phyloP scores from a whole-genome alignment of 148 eudicot species.

The Cornus kousa region DNA sequence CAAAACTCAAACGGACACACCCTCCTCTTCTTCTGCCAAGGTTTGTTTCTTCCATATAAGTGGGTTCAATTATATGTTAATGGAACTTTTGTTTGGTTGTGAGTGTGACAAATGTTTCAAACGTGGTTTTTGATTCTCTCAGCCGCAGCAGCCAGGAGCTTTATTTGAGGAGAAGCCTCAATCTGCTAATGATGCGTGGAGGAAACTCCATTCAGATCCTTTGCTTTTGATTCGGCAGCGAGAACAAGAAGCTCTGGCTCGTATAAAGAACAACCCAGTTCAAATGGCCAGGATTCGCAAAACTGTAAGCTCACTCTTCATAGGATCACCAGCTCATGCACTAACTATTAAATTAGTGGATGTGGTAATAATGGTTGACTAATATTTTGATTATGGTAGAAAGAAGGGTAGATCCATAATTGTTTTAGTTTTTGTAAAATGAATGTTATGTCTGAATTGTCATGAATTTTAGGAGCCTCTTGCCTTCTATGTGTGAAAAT shows the following conservation, averaged over 20 bases:
- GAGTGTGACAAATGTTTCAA: neutral
- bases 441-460: neutral
- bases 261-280: slow-evolving; percentile 86
- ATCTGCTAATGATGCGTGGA: slow-evolving; percentile 97
- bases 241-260: slow-evolving; percentile 93
- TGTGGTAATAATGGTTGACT: neutral
- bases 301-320: slow-evolving; percentile 50
- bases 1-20: slow-evolving; percentile 25
- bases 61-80: neutral
- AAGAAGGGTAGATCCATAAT: neutral
- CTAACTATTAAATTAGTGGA: neutral
- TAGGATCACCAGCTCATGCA: neutral
- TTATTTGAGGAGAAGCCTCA: slow-evolving; percentile 95
- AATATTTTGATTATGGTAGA: no score
- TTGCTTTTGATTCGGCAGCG: slow-evolving; percentile 86
- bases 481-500: neutral
- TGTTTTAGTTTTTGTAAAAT: neutral
- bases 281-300: slow-evolving; percentile 97
- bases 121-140: slow-evolving; percentile 12
- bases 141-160: slow-evolving; percentile 67
- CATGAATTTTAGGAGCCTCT: neutral
- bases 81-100: no score
- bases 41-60: slow-evolving; percentile 11
- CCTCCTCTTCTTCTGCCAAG: slow-evolving; percentile 43
- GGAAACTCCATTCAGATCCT: slow-evolving; percentile 97